Evolutionary conservation across 2,329 filamentous ascomycete species (phyloP).

Genomic region (Metarhizium robertsii): DNA sequence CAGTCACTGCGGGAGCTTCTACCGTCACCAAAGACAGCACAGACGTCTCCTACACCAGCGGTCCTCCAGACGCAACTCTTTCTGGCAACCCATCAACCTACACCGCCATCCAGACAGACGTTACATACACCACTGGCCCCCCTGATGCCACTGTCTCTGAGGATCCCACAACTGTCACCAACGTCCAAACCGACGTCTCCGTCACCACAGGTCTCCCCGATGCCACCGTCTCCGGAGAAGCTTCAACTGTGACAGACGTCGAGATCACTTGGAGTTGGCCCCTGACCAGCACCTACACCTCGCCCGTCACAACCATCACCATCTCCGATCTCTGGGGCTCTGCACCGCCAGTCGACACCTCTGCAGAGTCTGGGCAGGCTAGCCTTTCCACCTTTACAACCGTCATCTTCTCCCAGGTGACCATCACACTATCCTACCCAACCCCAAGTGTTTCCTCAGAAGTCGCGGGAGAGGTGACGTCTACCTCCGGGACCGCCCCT

Average conservation of each 20-base stretch:
- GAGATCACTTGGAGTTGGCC: conserved; percentile 14
- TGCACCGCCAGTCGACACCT: neutral
- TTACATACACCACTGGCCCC: conserved; percentile 13
- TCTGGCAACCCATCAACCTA: conserved; percentile 15
- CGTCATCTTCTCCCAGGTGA: conserved; percentile 13
- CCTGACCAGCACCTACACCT: conserved; percentile 8
- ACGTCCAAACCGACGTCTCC: conserved; percentile 18
- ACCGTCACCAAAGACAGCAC: conserved; percentile 16
- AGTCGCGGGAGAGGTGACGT: conserved; percentile 15
- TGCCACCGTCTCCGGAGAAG: conserved; percentile 21
- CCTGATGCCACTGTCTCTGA: conserved; percentile 20
- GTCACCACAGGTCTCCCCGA: conserved; percentile 21
- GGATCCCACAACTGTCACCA: conserved; percentile 19
- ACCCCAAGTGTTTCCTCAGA: conserved; percentile 7
- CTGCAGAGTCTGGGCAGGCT: neutral
- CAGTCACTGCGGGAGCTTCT: conserved; percentile 14
- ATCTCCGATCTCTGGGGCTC: conserved; percentile 21
- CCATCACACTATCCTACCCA: conserved; percentile 15
- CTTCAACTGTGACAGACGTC: conserved; percentile 21
- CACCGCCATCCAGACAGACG: conserved; percentile 13
- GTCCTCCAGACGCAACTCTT: conserved; percentile 18
- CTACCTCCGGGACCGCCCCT: conserved; percentile 9
- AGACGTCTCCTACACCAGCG: conserved; percentile 13
- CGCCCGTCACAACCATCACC: conserved; percentile 16
- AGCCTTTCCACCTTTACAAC: conserved; percentile 13